These are phyloP conservation scores for Mycena rosella DNA, from an alignment of 768 basidiomycete species.

Conservation along the genomic window DNA sequence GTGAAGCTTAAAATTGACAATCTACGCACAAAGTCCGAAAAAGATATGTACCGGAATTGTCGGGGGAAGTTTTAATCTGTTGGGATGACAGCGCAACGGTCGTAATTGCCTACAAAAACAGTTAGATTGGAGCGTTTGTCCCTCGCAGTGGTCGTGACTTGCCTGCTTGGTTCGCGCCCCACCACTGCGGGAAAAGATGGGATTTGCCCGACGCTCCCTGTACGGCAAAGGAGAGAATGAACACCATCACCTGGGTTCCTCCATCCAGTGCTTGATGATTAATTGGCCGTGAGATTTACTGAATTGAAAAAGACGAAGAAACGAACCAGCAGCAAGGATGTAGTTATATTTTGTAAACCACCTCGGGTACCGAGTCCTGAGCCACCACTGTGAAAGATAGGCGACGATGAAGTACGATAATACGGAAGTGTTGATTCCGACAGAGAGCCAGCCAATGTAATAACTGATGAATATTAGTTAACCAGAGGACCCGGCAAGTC, in stretches of 20 bases:
- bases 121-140: background rate
- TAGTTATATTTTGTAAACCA: conserved; percentile 64
- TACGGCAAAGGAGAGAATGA: conserved; percentile 65
- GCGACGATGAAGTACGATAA: conserved; percentile 56
- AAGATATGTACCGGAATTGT: too few relatives aligned
- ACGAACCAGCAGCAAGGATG: conserved; percentile 50
- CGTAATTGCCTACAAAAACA: conserved; percentile 50
- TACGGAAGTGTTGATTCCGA: conserved; percentile 63
- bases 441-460: conserved; percentile 63
- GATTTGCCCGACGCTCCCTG: conserved; percentile 63
- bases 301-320: background rate
- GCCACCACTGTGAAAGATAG: conserved; percentile 61
- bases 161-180: conserved; percentile 68
- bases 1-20: too few relatives aligned
- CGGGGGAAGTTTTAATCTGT: background rate
- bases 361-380: conserved; percentile 57
- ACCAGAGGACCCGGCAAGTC: too few relatives aligned
- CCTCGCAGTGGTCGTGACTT: conserved; percentile 37
- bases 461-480: conserved; percentile 47
- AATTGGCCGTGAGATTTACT: background rate
- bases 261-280: conserved; percentile 45
- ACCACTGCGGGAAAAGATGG: conserved; percentile 68
- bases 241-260: conserved; percentile 67
- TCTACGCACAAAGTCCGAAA: too few relatives aligned
- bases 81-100: conserved; percentile 46